phyloP scores from a whole-genome alignment of 2,329 filamentous ascomycete genomes.

The Diplodia intermedia region DNA sequence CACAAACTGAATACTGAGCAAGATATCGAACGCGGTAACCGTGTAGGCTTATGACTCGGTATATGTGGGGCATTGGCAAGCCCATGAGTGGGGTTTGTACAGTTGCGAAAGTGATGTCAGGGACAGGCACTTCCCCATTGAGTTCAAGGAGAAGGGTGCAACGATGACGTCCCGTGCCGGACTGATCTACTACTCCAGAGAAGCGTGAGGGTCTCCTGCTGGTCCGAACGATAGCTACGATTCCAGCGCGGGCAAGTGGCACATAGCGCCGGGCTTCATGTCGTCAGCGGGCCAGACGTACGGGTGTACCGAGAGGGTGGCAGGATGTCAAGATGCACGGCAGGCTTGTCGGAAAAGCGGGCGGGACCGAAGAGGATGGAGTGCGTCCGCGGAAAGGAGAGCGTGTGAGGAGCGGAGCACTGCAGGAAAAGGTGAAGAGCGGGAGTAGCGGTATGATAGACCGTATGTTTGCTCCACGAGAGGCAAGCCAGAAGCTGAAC shows the following conservation, averaged over 20 bases:
- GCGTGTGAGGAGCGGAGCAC: conserved; percentile 55
- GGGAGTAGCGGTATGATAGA: conserved; percentile 16
- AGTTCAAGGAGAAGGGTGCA: conserved; percentile 29
- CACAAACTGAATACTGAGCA: conserved; percentile 43
- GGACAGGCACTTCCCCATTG: conserved; percentile 43
- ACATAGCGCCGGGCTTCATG: conserved; percentile 53
- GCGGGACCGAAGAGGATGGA: conserved; percentile 51
- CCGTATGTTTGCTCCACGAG: conserved; percentile 10
- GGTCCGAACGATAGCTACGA: conserved; percentile 48
- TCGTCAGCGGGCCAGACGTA: conserved; percentile 49
- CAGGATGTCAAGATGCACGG: conserved; percentile 54
- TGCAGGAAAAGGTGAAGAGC: conserved; percentile 41
- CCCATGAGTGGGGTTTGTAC: background rate
- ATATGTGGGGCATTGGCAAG: background rate
- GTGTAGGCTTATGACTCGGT: conserved; percentile 37
- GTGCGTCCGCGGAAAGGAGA: conserved; percentile 49
- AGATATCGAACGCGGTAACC: conserved; percentile 48
- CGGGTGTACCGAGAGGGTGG: conserved; percentile 52
- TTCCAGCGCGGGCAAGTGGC: conserved; percentile 54
- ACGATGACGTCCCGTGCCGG: conserved; percentile 39
- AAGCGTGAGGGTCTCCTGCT: conserved; percentile 51
- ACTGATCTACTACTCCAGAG: conserved; percentile 40
- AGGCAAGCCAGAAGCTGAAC: conserved; percentile 15
- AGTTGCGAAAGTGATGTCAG: conserved; percentile 51
- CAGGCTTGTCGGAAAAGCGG: conserved; percentile 52